Percentiles rank a stretch among this genome's conserved stretches.
phyloP scores from a whole-genome alignment of 495 filamentous ascomycete genomes.

The Xylaria intraflava region DNA sequence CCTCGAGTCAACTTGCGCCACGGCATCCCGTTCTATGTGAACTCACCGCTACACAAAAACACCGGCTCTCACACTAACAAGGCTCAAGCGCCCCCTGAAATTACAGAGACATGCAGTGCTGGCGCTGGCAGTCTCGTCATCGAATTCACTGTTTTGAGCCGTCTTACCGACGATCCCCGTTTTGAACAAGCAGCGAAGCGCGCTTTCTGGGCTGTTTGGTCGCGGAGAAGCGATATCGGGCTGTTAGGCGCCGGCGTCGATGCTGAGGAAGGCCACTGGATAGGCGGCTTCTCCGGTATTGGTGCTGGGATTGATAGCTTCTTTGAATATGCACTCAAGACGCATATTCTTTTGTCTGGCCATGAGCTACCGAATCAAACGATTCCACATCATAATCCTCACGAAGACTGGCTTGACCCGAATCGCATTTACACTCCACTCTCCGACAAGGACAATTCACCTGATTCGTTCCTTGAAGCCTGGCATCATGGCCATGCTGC shows the following conservation, averaged over 20 bases:
- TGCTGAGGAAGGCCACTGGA: conserved; percentile 86
- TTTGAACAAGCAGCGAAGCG: conserved; percentile 86
- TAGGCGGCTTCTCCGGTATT: conserved; percentile 79
- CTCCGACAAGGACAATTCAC: conserved; percentile 58
- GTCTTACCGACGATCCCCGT: conserved; percentile 75
- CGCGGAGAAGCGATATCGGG: conserved; percentile 72
- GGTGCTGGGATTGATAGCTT: conserved; percentile 96
- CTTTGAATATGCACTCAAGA: conserved; percentile 95
- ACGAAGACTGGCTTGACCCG: conserved; percentile 43
- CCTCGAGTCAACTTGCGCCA: conserved; percentile 89
- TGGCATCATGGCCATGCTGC: conserved; percentile 83
- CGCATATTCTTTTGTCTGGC: conserved; percentile 79
- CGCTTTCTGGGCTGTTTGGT: conserved; percentile 95
- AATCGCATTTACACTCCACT: conserved; percentile 54
- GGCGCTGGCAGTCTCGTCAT: conserved; percentile 90
- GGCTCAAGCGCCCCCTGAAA: conserved; percentile 50
- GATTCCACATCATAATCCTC: conserved; percentile 18
- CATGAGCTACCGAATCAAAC: conserved; percentile 49
- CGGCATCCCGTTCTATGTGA: conserved; percentile 84
- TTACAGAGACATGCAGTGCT: conserved; percentile 93
- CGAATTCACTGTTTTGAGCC: conserved; percentile 84
- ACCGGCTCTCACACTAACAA: conserved; percentile 18
- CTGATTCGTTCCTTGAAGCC: conserved; percentile 69
- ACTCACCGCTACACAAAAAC: conserved; percentile 60
- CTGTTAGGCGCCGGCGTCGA: conserved; percentile 91